Evolutionary conservation across 148 eudicot genomes (phyloP).

Genomic region (Rheum nobile): DNA sequence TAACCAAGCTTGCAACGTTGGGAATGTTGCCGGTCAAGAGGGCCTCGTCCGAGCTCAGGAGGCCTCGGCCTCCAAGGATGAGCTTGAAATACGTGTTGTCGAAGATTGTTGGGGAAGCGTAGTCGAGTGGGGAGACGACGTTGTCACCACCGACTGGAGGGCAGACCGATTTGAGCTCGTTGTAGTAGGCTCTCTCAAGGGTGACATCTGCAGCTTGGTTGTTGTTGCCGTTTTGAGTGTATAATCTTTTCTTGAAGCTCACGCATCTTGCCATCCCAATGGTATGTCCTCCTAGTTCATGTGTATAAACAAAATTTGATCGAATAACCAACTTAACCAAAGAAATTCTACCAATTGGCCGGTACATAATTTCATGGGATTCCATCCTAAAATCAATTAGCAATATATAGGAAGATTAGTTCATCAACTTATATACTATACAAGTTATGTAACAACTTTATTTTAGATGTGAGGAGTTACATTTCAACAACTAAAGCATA

Average conservation of each 20-base stretch:
- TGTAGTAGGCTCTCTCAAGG: slow-evolving; percentile 46
- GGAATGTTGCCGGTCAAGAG: slow-evolving; percentile 45
- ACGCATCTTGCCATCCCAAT: slow-evolving; percentile 75
- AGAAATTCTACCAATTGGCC: too few species aligned
- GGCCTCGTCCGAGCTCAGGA: slow-evolving; percentile 55
- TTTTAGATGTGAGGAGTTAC: too few species aligned
- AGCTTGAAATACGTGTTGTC: slow-evolving; percentile 84
- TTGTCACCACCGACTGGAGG: slow-evolving; percentile 63
- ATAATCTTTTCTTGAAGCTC: slow-evolving; percentile 67
- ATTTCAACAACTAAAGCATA: too few species aligned
- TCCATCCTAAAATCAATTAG: too few species aligned
- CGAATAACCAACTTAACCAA: too few species aligned
- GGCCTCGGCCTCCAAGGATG: slow-evolving; percentile 63
- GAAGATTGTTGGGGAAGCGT: slow-evolving; percentile 51
- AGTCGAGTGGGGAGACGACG: slow-evolving; percentile 54
- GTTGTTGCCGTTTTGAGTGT: slow-evolving; percentile 28
- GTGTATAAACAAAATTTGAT: too few species aligned
- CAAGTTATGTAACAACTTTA: too few species aligned
- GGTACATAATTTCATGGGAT: too few species aligned
- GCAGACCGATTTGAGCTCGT: slow-evolving; percentile 46
- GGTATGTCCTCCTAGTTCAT: slow-evolving; percentile 56
- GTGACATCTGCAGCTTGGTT: slow-evolving; percentile 59
- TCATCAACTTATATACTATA: too few species aligned
- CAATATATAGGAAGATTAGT: too few species aligned
- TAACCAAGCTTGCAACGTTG: slow-evolving; percentile 36